phyloP scores from a whole-genome alignment of 1,139 yeast genomes.

The Yamadazyma membranifaciens region DNA sequence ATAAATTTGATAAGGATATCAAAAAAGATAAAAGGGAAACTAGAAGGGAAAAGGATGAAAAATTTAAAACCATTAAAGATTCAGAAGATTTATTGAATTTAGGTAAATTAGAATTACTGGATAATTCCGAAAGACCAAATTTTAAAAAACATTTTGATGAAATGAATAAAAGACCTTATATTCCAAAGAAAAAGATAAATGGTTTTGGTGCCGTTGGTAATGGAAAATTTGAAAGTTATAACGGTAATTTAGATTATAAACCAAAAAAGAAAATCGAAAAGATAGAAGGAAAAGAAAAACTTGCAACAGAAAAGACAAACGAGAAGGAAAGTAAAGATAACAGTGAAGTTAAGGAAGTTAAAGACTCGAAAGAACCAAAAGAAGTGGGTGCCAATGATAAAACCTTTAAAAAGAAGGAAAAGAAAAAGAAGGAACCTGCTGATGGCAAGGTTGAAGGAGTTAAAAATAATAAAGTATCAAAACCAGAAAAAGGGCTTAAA shows the following conservation, averaged over 20 bases:
- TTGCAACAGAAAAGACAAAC: not conserved
- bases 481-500: not conserved
- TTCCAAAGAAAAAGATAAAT: conserved; percentile 9
- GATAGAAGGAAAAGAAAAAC: not conserved
- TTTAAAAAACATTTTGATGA: conserved; percentile 34
- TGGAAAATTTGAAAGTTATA: not conserved
- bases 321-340: not conserved
- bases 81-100: conserved; percentile 4
- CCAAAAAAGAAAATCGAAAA: conserved; percentile 2
- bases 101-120: conserved; percentile 6
- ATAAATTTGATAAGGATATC: conserved; percentile 1
- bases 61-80: conserved; percentile 2
- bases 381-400: not conserved
- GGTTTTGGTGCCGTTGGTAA: not conserved
- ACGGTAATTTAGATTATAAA: not conserved
- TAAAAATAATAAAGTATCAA: conserved; percentile 1
- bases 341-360: too few relatives aligned
- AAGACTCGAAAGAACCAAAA: not conserved
- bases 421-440: not conserved
- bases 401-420: too few relatives aligned
- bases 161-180: conserved; percentile 20
- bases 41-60: not conserved
- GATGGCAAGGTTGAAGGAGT: not conserved
- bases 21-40: not conserved
- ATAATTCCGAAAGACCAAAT: conserved; percentile 23